Evolutionary conservation across 495 filamentous ascomycete species (phyloP), one percentile per base, ranked within the genome.

Genomic region (Cladorrhinum samala): DNA sequence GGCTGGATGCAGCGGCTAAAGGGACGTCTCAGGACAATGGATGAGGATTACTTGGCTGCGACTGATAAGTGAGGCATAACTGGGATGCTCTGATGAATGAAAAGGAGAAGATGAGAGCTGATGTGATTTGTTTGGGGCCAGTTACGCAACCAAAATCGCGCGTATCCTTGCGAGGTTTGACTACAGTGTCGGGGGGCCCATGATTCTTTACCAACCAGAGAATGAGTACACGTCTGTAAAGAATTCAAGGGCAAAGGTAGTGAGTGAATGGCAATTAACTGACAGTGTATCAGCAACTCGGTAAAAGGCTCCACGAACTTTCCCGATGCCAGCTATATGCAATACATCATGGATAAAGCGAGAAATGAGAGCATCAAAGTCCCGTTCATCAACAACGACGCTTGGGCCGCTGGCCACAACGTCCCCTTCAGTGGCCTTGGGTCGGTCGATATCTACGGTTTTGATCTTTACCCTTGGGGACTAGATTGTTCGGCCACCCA

Each of bases 381-480:
- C 0, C 88, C 88, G 1, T 76, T 88, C 46, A 87, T 91, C 44
- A 87, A 68, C 66, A 93, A 93, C 53, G 88, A 93, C 68, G 85
- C 81, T 3, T 71, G 64, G 50, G 40, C 62, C 8, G 53, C 62
- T 5, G 87, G 85, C 2, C 70, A 83, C 57, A 82, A 86, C 57
- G 80, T 77, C n/a, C 84, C 87, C 13, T 84, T 82, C 1, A 81
- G 77, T 3, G 81, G 81, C 1, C 58, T 66, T 14, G 85, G 83
- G 0, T 77, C 78, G 39, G 83, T 86, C 13, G 85, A 91, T 64
- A 89, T 92, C 36, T 92, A 92, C 57, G 58, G 87, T 1, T 81
- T 87, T 61, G 86, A 91, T 60, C 71, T 68, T 9, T 91, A 91
- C 63, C 88, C 87, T 17, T 68, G 89, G 56, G 81, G 83, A 7